Evolutionary conservation across 495 filamentous ascomycete genomes (phyloP), one percentile per base, ranked within the genome.

Genomic region (Penicillium antarcticum): DNA sequence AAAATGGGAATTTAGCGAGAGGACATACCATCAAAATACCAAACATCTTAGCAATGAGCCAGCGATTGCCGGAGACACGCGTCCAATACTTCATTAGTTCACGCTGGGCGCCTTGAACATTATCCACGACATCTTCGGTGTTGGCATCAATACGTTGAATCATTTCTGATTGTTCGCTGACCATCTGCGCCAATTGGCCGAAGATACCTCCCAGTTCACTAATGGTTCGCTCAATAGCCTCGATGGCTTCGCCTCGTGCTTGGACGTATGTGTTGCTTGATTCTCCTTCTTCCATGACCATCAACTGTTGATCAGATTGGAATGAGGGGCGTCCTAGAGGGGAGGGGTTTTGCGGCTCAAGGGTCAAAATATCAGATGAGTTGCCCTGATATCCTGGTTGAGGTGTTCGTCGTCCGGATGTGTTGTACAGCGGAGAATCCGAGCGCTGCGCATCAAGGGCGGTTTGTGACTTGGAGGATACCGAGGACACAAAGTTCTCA

Each of bases 11-110:
- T 32, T 12, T 18, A 23, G 31, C 4, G 9, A 32, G 7, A 8
- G 21, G 21, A 69, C 74, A 56, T 60, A 87, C 80, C 83, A 87
- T 87, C 59, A 87, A 63, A 60, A 88, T 88, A 48, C 94, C 94
- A 81, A 98, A 96, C 95, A 98, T 98, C 80, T 97, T 97, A 13
- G 92, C 95, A 45, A 98, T 83, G 41, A 98, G 73, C 94, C 95
- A 97, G 60, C 94, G 80, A 76, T 97, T 98, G 21, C 91, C 88
- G 17, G 87, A 90, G 10, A 97, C 92, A 19, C 91, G 79, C 10
- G 82, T 86, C 94, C 95, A 98, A 73, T 97, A 98, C 63, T 97
- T 97, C 77, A 98, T 81, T 37, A 81, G 48, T 72, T 98, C 94
- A 36, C 92, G 81, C 65, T 98, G 94, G 10, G 94, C 94, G 23